Base-by-base conservation (phyloP, 2,329 filamentous ascomycete genomes). In the Sarocladium kiliense region DNA sequence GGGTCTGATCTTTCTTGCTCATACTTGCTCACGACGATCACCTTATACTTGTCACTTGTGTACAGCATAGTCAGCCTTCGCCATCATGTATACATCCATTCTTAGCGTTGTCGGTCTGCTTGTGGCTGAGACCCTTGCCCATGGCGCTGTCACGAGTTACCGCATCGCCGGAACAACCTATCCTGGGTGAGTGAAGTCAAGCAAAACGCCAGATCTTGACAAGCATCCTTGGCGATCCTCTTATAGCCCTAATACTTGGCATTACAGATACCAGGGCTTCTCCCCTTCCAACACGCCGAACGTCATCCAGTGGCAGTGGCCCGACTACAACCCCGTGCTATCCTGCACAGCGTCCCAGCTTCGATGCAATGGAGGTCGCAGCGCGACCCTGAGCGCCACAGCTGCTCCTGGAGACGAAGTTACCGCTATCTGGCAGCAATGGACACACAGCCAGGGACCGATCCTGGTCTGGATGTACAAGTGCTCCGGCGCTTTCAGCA, bases 271-370 rank as follows among this genome's bases (percentile, higher is more conserved):
- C 57, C 63, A 75, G 56, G 77, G 78, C 57, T 81, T 78, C 68
- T 73, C 75, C 1, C 78, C 79, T 5, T 63, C 70, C 30, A 70
- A 71, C 27, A 71, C 70, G 32, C 76, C 76, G 16, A 70, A 75
- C 58, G 77, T 77, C n/a, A 82, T 82, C 63, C 77, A 83, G 65
- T 68, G 78, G 42, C 77, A 82, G 70, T 82, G 79, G 80, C 73
- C 75, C 16, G 71, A 79, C 68, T 82, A 82, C 70, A 77, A 82
- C 68, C 79, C 79, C 5, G 77, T 77, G 59, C 71, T 75, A 65
- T 71, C 69, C 6, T 72, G 76, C 55, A 71, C 66, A n/a, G 74
- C 77, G 64, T 61, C 67, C 54, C 77, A 76, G 63, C 76, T 82
- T 63, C 78, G 76, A 58, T 82, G 80, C 71, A 82, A 82, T 64